phyloP scores from a whole-genome alignment of 1,284 basidiomycete genomes.

The Apiotrichum montevideense region DNA sequence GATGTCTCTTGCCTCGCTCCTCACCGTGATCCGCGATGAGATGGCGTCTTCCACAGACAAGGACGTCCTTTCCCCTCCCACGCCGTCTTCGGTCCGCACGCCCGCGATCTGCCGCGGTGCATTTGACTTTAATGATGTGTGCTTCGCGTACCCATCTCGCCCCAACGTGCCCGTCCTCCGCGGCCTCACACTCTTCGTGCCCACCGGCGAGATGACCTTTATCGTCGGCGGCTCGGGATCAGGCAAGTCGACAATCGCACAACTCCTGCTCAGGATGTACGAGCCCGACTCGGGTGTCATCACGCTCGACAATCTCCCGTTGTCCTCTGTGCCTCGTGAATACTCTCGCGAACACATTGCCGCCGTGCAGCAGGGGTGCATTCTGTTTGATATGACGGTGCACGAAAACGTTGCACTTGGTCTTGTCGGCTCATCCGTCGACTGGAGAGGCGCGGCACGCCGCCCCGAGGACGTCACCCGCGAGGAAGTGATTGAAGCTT shows the following conservation, averaged over 20 bases:
- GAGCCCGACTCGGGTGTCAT: conserved; percentile 58
- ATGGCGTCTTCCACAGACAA: neutral
- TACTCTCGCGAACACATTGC: conserved; percentile 71
- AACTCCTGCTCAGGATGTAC: conserved; percentile 77
- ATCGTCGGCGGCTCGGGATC: conserved; percentile 86
- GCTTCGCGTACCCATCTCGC: conserved; percentile 82
- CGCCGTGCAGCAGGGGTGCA: conserved; percentile 68
- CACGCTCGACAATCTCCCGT: conserved; percentile 73
- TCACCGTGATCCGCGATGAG: conserved; percentile 54
- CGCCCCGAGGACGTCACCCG: conserved; percentile 53
- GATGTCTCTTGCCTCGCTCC: conserved; percentile 66
- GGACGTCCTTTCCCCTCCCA: neutral
- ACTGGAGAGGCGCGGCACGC: conserved; percentile 25
- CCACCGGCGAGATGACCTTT: conserved; percentile 80
- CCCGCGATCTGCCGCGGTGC: conserved; percentile 63
- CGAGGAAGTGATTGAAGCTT: conserved; percentile 71
- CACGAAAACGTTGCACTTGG: conserved; percentile 88
- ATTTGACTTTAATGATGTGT: conserved; percentile 66
- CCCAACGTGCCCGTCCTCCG: conserved; percentile 47
- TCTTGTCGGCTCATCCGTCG: conserved; percentile 53
- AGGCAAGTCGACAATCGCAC: conserved; percentile 87
- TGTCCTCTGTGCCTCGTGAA: conserved; percentile 65
- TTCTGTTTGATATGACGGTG: conserved; percentile 73
- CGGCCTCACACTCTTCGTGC: conserved; percentile 57
- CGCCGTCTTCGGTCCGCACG: conserved; percentile 15